Conservation (phyloP, 129 eudicot genomes). For the Rutidosis leptorrhynchoides region DNA sequence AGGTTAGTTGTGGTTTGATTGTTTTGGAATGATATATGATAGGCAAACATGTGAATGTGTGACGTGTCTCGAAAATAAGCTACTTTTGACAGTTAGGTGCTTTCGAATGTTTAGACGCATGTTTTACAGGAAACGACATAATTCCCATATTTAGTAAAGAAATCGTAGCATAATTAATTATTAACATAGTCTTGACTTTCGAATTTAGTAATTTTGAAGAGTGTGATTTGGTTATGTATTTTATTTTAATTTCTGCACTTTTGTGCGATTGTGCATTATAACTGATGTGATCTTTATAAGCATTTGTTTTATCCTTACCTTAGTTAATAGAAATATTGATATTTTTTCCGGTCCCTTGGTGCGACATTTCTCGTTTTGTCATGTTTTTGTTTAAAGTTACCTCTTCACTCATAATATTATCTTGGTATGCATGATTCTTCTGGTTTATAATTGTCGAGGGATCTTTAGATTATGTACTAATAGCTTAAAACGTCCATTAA, state of each 20-base stretch:
- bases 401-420: not conserved
- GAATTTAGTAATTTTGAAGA: constrained; percentile 7
- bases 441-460: not conserved
- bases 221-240: not conserved
- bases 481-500: not conserved
- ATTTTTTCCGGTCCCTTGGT: not conserved
- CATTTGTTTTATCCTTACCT: not conserved
- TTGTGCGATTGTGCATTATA: constrained; percentile 2
- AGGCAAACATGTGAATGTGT: not conserved
- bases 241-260: not conserved
- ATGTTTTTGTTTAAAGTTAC: not conserved
- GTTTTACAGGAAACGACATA: not conserved
- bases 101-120: not conserved
- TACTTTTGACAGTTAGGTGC: too few relatives aligned
- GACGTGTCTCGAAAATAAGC: not conserved
- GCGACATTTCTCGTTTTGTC: not conserved
- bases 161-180: not conserved
- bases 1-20: not conserved
- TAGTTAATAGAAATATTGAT: not conserved
- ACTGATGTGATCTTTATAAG: not conserved
- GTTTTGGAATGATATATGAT: not conserved
- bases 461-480: not conserved
- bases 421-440: not conserved
- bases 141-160: not conserved
- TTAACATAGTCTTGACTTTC: not conserved